These are phyloP conservation scores for Stephanodiscus minutulus DNA, from an alignment of 108 stramenopile species.

Conservation along the genomic window DNA sequence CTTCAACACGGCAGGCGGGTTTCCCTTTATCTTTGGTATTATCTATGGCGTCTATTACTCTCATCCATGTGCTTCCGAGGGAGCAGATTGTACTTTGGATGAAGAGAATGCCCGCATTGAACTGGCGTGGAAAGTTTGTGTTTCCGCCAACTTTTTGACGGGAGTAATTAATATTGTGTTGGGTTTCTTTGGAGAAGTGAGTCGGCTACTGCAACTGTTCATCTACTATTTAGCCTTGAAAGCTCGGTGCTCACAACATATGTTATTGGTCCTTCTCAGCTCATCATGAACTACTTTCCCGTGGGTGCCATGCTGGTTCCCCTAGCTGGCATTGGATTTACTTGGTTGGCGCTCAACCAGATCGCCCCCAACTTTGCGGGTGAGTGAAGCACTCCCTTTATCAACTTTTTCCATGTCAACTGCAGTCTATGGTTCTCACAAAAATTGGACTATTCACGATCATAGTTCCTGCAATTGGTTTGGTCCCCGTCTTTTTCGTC, in stretches of 20 bases:
- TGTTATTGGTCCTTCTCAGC: background rate
- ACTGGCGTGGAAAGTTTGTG: slow-evolving; percentile 55
- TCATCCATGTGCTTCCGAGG: background rate
- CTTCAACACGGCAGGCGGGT: slow-evolving; percentile 77
- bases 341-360: slow-evolving; percentile 57
- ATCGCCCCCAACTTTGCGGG: slow-evolving; percentile 30
- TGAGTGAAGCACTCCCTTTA: too few species aligned
- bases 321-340: slow-evolving; percentile 61
- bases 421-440: too few species aligned
- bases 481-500: slow-evolving; percentile 50
- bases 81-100: background rate
- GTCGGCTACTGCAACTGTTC: background rate
- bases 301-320: slow-evolving; percentile 54
- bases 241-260: background rate
- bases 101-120: slow-evolving; percentile 31
- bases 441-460: too few species aligned
- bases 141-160: slow-evolving; percentile 70
- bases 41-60: slow-evolving; percentile 40
- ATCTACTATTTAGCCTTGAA: background rate
- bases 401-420: too few species aligned
- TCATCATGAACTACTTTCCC: slow-evolving; percentile 45
- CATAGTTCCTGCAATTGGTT: slow-evolving; percentile 48
- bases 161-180: slow-evolving; percentile 60
- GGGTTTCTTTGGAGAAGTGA: slow-evolving; percentile 33
- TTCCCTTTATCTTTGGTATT: slow-evolving; percentile 72